phyloP scores from a whole-genome alignment of 768 basidiomycete genomes.

The Lyophyllum atratum region DNA sequence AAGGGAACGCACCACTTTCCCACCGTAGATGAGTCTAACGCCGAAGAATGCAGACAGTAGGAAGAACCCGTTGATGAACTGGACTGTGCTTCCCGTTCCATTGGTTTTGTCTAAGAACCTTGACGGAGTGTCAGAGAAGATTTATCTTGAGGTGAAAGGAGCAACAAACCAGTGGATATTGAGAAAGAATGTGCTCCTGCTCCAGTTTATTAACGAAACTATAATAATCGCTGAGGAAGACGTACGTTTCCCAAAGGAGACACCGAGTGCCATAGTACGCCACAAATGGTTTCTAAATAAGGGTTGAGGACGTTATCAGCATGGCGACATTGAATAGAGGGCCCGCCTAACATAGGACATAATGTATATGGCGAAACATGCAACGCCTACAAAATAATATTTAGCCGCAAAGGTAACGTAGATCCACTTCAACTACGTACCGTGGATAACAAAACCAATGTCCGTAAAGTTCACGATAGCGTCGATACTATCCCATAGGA shows the following conservation, averaged over 20 bases:
- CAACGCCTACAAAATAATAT: slow-evolving; percentile 41
- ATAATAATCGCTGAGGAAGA: slow-evolving; percentile 13
- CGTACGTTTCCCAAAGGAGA: slow-evolving; percentile 80
- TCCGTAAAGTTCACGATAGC: slow-evolving; percentile 68
- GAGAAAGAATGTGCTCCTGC: slow-evolving; percentile 81
- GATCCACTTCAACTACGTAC: slow-evolving; percentile 30
- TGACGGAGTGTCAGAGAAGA: background rate
- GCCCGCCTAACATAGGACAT: slow-evolving; percentile 63
- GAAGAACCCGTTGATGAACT: slow-evolving; percentile 70
- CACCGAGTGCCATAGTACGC: slow-evolving; percentile 79
- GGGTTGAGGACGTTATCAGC: background rate
- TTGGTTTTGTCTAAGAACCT: slow-evolving; percentile 82
- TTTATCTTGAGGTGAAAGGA: background rate
- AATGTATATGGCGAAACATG: slow-evolving; percentile 65
- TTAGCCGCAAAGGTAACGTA: background rate
- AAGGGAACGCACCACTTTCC: slow-evolving; percentile 39
- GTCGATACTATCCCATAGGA: slow-evolving; percentile 84
- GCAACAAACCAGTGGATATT: slow-evolving; percentile 78
- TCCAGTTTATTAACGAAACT: background rate
- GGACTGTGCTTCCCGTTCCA: slow-evolving; percentile 65
- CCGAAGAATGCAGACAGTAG: slow-evolving; percentile 70
- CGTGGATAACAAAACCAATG: slow-evolving; percentile 78
- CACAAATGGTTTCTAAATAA: slow-evolving; percentile 64
- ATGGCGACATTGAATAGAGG: background rate
- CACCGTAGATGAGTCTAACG: slow-evolving; percentile 74